phyloP scores from a whole-genome alignment of 108 stramenopile species.

The Pseudonitzschia delicatissima region DNA sequence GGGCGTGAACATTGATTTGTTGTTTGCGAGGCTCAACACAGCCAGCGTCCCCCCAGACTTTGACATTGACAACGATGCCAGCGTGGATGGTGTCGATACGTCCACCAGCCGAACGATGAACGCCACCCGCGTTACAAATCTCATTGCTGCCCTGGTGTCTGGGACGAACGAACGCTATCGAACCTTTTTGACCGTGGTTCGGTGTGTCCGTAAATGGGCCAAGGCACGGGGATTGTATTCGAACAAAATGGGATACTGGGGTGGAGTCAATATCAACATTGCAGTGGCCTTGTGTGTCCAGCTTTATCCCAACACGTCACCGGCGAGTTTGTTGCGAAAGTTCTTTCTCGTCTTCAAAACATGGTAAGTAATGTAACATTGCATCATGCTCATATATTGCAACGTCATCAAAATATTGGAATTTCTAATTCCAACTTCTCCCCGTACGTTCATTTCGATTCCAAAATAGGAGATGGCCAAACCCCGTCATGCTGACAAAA shows the following conservation, averaged over 20 bases:
- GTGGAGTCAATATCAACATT: conserved; percentile 97
- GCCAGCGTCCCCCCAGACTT: conserved; percentile 76
- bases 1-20: conserved; percentile 95
- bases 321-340: conserved; percentile 79
- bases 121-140: conserved; percentile 95
- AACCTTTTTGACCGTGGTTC: conserved; percentile 83
- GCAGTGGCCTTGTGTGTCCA: conserved; percentile 91
- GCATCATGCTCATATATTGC: too few species aligned
- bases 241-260: conserved; percentile 98
- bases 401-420: too few species aligned
- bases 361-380: conserved; percentile 51
- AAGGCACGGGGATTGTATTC: conserved; percentile 95
- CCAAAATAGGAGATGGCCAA: conserved; percentile 66
- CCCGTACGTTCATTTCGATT: background rate
- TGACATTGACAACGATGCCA: conserved; percentile 94
- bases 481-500: conserved; percentile 84
- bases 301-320: conserved; percentile 88
- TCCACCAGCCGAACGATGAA: conserved; percentile 94
- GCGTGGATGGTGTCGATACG: conserved; percentile 90
- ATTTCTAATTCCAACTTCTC: background rate
- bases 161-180: conserved; percentile 78
- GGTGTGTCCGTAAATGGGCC: conserved; percentile 93
- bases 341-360: conserved; percentile 91
- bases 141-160: conserved; percentile 87
- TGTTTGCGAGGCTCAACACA: conserved; percentile 88